These are phyloP conservation scores for Colletotrichum sidae DNA, from an alignment of 2,329 filamentous ascomycete genomes.

Conservation along the genomic window DNA sequence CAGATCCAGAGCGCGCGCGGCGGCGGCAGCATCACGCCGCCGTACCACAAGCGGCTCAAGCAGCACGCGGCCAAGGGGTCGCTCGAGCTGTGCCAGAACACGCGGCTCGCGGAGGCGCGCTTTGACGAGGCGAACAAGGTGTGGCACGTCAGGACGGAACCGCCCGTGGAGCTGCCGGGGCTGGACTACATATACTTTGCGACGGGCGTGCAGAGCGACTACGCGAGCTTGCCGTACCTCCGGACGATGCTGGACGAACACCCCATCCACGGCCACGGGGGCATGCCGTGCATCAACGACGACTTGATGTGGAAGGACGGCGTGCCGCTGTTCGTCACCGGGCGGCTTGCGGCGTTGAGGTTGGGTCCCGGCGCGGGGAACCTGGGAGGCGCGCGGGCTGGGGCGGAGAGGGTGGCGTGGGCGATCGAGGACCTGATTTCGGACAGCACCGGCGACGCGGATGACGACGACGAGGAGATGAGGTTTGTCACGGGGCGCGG, in stretches of 20 bases:
- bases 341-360: constrained; percentile 73
- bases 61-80: constrained; percentile 64
- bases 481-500: constrained; percentile 35
- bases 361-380: constrained; percentile 81
- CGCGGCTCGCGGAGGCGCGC: constrained; percentile 61
- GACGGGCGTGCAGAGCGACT: constrained; percentile 76
- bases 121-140: constrained; percentile 59
- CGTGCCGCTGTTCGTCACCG: constrained; percentile 80
- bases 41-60: constrained; percentile 75
- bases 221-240: constrained; percentile 70
- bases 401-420: constrained; percentile 80
- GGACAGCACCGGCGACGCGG: constrained; percentile 19
- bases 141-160: constrained; percentile 63
- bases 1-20: constrained; percentile 75
- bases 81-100: constrained; percentile 68
- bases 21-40: constrained; percentile 81
- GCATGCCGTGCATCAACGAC: constrained; percentile 79
- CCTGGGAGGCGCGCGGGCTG: constrained; percentile 77
- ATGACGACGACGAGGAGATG: constrained; percentile 31
- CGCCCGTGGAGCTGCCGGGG: constrained; percentile 64
- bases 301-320: constrained; percentile 80
- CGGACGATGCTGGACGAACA: constrained; percentile 67
- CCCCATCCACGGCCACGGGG: constrained; percentile 72
- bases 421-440: constrained; percentile 70
- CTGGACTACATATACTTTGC: constrained; percentile 81